Evolutionary conservation across 2,329 filamentous ascomycete genomes (phyloP).

Genomic region (Microsporum canis): DNA sequence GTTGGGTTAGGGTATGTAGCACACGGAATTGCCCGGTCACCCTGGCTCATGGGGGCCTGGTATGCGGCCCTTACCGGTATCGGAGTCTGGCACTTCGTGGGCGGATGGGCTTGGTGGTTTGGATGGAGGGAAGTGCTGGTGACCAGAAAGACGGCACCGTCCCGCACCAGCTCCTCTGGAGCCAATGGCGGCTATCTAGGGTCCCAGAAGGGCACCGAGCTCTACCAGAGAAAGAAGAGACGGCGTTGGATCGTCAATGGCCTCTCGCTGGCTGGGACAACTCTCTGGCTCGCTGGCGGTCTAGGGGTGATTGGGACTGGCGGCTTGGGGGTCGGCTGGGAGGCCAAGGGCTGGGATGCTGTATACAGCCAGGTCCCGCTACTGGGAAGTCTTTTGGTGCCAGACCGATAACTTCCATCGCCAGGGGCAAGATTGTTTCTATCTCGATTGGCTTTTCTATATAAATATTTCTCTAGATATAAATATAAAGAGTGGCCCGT

Average conservation of each 20-base stretch:
- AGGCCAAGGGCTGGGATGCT: constrained; percentile 67
- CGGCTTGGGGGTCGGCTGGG: constrained; percentile 62
- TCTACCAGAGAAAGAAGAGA: constrained; percentile 45
- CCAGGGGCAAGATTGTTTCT: not conserved
- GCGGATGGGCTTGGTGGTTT: constrained; percentile 77
- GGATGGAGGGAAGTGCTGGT: constrained; percentile 39
- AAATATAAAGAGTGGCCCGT: not conserved
- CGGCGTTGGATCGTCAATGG: constrained; percentile 63
- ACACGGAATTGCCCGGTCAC: constrained; percentile 70
- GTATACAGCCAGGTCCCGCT: constrained; percentile 54
- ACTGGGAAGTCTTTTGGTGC: constrained; percentile 28
- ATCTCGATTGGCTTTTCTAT: not conserved
- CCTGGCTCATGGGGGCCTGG: constrained; percentile 52
- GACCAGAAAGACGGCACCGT: constrained; percentile 19
- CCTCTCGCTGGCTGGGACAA: constrained; percentile 45
- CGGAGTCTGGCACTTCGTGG: constrained; percentile 66
- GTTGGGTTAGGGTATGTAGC: constrained; percentile 73
- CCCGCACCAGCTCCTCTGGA: constrained; percentile 13
- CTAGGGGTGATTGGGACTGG: constrained; percentile 65
- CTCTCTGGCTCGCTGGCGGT: constrained; percentile 70
- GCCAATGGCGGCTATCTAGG: constrained; percentile 25
- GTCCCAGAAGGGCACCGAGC: constrained; percentile 41
- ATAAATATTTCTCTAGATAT: not conserved
- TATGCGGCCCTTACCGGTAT: constrained; percentile 58
- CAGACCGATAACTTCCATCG: not conserved